phyloP scores from a whole-genome alignment of 148 eudicot genomes.

The Camellia sinensis region DNA sequence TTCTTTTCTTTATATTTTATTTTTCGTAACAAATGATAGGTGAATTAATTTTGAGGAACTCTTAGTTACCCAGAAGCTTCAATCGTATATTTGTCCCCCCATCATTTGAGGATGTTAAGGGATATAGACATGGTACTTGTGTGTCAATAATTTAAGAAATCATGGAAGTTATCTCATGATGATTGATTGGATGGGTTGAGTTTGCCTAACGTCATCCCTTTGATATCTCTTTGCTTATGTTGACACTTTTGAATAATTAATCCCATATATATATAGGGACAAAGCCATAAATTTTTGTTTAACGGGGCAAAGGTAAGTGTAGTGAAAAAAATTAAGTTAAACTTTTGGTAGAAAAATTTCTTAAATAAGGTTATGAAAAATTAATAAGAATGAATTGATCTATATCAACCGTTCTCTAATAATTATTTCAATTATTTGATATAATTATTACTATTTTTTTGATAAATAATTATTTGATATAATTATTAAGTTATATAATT shows the following conservation, averaged over 20 bases:
- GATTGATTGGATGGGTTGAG: neutral
- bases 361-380: no score
- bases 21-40: neutral
- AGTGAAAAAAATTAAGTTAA: neutral
- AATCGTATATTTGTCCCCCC: neutral
- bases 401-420: no score
- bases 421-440: no score
- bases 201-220: conserved; percentile 2
- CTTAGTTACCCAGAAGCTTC: neutral
- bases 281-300: neutral
- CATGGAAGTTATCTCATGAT: no score
- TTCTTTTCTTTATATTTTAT: no score
- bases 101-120: neutral
- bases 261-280: neutral
- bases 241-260: neutral
- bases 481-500: no score
- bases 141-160: no score
- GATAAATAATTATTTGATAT: no score
- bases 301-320: neutral
- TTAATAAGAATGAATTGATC: no score
- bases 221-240: neutral
- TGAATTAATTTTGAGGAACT: neutral
- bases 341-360: no score
- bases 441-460: no score
- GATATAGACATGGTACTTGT: no score